Base-by-base conservation (phyloP, 805 yeast species). In the Isabelozyma heimii region DNA sequence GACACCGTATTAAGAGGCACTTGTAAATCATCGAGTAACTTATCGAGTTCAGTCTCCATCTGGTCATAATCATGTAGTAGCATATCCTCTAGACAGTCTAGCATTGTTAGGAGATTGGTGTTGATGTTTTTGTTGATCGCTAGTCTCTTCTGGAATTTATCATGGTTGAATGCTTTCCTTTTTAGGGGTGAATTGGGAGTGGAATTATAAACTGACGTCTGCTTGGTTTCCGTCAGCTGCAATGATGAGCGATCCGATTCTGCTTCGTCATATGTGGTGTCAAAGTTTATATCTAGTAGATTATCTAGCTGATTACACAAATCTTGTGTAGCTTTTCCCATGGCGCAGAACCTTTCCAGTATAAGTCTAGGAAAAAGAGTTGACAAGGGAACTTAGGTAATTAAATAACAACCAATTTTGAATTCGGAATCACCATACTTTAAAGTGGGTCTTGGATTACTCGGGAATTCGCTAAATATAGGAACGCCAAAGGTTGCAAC, bases 11-110 rank as follows among this genome's bases (percentile, higher is more conserved):
- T 37, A 28, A 38, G 26, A 35, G n/a, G 38, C 2, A 35, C 35
- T 43, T 43, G 33, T 24, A 37, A 42, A 10, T 53, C 62, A 2
- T 43, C 43, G 0, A 57, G 47, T 3, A 60, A 50, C 6, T 48
- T 46, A 8, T 44, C 44, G 37, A 67, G 44, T 26, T 52, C 54
- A 8, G 50, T 15, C 35, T 58, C 56, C 10, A 66, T 59, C 20
- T 42, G 43, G 9, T 49, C 51, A 12, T 48, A 58, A 35, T 66
- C 70, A 41, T 59, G 59, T 1, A 35, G 8, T 12, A 58, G 43
- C 67, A 66, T 65, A 33, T 66, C 69, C 35, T 50, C 53, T 45
- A 66, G 45, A 44, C 69, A 66, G 8, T 63, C 69, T 13, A 67
- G 50, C 40, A 66, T 50, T 16, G 51, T 50, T 8, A 45, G 28